Evolutionary conservation across 73 alveolate genomes (phyloP).

Genomic region (Paramecium bursaria): DNA sequence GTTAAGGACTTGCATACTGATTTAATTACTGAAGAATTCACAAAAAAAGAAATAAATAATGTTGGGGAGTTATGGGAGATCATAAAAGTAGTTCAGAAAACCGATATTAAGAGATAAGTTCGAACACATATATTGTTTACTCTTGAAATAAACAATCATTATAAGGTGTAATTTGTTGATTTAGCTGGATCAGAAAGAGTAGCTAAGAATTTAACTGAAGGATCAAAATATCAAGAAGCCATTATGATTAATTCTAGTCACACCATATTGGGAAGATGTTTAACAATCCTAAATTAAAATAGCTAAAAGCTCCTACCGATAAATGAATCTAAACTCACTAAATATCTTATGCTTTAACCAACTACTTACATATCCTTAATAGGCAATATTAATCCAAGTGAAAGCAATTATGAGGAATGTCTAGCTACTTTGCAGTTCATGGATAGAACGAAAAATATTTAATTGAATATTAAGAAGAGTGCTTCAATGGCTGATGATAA

Average conservation of each 20-base stretch:
- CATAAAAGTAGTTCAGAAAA: not conserved
- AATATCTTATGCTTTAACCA: not conserved
- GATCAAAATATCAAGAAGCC: conserved; percentile 64
- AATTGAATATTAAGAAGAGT: not conserved
- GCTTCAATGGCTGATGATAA: conserved; percentile 33
- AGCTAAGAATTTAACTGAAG: conserved; percentile 69
- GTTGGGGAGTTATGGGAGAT: conserved; percentile 54
- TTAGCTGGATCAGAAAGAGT: conserved; percentile 74
- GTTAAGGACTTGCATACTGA: conserved; percentile 33
- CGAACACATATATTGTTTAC: conserved; percentile 35
- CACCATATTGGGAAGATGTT: conserved; percentile 3
- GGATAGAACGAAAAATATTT: conserved; percentile 64
- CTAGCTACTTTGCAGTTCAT: conserved; percentile 38
- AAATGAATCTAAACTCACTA: conserved; percentile 47
- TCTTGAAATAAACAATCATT: conserved; percentile 13
- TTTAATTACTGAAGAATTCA: conserved; percentile 26
- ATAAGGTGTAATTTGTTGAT: conserved; percentile 66
- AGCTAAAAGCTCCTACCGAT: not conserved
- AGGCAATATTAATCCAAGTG: conserved; percentile 69
- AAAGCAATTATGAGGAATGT: conserved; percentile 70
- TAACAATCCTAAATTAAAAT: conserved; percentile 19
- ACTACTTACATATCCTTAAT: conserved; percentile 51
- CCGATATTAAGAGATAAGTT: not conserved
- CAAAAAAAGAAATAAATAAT: not conserved
- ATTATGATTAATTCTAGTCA: conserved; percentile 52